These are phyloP conservation scores for Cadophora sp. DNA, from an alignment of 2,329 filamentous ascomycete species.

Conservation along the genomic window DNA sequence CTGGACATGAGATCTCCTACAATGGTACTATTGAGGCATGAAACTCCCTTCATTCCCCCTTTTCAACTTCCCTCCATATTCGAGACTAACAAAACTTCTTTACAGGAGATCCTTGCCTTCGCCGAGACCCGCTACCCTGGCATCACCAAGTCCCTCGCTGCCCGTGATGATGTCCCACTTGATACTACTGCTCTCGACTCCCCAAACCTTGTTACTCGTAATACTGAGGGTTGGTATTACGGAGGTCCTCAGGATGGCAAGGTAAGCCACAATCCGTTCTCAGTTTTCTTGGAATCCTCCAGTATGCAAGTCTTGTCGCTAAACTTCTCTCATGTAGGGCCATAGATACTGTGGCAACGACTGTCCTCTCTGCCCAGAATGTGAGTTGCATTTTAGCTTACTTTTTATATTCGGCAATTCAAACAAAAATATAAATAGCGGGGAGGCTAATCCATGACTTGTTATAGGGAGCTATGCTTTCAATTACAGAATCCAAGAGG, in stretches of 20 bases:
- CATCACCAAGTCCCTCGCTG: conserved; percentile 6
- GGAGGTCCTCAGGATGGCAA: background rate
- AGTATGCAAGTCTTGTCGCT: background rate
- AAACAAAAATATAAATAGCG: too few species aligned
- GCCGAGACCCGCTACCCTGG: conserved; percentile 3
- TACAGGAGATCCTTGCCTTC: conserved; percentile 7
- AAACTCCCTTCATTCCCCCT: background rate
- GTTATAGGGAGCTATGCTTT: background rate
- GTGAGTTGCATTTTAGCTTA: background rate
- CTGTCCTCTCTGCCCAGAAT: background rate
- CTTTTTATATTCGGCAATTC: background rate
- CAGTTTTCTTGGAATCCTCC: background rate
- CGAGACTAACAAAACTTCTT: background rate
- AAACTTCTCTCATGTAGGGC: background rate
- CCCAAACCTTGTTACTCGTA: background rate
- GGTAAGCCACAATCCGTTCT: background rate
- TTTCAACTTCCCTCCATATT: background rate
- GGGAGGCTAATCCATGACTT: background rate
- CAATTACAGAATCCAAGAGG: background rate
- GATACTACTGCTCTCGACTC: background rate
- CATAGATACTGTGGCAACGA: conserved; percentile 1
- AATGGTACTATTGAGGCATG: conserved; percentile 9
- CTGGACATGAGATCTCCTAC: conserved; percentile 7
- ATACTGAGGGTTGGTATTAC: background rate
- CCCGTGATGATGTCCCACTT: conserved; percentile 6